Base-by-base conservation (phyloP, 352 stramenopile species). In the Phytophthora podocarpi region DNA sequence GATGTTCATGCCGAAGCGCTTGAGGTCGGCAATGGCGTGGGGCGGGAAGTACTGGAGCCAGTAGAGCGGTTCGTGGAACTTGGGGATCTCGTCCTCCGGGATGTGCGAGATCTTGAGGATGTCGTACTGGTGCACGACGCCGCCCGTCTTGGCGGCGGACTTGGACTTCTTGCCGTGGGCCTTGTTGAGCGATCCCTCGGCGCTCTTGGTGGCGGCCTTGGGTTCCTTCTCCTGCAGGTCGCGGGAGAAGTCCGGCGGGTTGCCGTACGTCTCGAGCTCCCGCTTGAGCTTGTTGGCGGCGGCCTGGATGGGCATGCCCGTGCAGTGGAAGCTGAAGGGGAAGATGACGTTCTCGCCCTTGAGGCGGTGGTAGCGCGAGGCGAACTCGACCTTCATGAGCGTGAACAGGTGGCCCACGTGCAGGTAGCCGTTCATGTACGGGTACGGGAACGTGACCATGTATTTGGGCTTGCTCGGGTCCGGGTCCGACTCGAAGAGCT, bases 371-470 rank as follows among this genome's bases (percentile, higher is more conserved):
- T 88, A 96, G 20, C 87, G 87, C 31, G 85, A 87, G 6, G 91
- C 84, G 64, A 98, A 98, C 66, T 97, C 93, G 7, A 98, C 97
- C 82, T 99, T 99, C 54, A 97, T 99, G 59, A 99, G 89, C 57
- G 91, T 98, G 85, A 99, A 99, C 34, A 93, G 72, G 69, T 97
- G 91, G 12, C 98, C 98, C 62, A 99, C 91, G 80, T 99, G 98
- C 72, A 99, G 78, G 65, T 98, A 97, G 26, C 97, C 98, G 74
- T 99, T 99, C 87, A 99, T 99, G 89, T 99, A 99, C 34, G 98
- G 98, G 80, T 98, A 99, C 31, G 98, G 98, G 80, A 99, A 99
- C 15, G 97, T 99, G 3, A 98, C 96, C 72, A 99, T 91, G 78
- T 99, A 99, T 76, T 99, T 99, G 27, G 85, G 76, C 68, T 96